phyloP scores from a whole-genome alignment of 2,329 filamentous ascomycete genomes.

The Aspergillus aculeatinus region DNA sequence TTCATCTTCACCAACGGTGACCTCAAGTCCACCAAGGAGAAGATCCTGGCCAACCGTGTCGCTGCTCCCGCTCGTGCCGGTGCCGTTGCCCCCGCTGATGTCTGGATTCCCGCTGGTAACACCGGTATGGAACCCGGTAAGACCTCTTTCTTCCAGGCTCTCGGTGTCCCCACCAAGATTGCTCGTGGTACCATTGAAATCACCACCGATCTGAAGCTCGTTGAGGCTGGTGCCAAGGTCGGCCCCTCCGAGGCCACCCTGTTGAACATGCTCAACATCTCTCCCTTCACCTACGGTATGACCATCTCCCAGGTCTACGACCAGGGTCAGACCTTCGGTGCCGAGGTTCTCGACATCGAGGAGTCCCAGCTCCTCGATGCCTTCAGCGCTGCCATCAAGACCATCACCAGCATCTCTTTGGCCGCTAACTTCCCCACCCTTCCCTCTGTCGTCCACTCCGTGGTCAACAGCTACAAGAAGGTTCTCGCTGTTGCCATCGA shows the following conservation, averaged over 20 bases:
- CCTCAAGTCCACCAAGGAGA: conserved; percentile 87
- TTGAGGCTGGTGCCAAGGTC: conserved; percentile 90
- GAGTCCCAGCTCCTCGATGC: conserved; percentile 89
- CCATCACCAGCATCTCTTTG: conserved; percentile 88
- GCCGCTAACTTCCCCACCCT: conserved; percentile 93
- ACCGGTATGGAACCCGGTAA: conserved; percentile 99
- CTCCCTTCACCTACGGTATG: conserved; percentile 99
- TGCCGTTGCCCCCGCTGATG: conserved; percentile 89
- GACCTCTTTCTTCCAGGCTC: conserved; percentile 99
- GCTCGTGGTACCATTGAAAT: conserved; percentile 99
- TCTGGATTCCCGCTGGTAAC: conserved; percentile 96
- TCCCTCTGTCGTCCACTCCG: conserved; percentile 91
- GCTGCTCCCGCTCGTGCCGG: conserved; percentile 96
- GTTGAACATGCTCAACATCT: conserved; percentile 99
- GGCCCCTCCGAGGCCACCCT: conserved; percentile 98
- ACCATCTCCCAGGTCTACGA: conserved; percentile 96
- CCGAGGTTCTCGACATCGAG: conserved; percentile 84
- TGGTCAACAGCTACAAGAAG: conserved; percentile 99
- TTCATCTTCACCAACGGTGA: conserved; percentile 99
- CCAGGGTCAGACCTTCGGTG: conserved; percentile 86
- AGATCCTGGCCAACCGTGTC: conserved; percentile 95
- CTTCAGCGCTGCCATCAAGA: conserved; percentile 76
- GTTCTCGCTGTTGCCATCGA: conserved; percentile 78
- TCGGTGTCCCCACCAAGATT: conserved; percentile 99
- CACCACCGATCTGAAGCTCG: conserved; percentile 94